Evolutionary conservation across 192 early-diverging fungal genomes (phyloP).

Genomic region (Obelidium mucronatum): DNA sequence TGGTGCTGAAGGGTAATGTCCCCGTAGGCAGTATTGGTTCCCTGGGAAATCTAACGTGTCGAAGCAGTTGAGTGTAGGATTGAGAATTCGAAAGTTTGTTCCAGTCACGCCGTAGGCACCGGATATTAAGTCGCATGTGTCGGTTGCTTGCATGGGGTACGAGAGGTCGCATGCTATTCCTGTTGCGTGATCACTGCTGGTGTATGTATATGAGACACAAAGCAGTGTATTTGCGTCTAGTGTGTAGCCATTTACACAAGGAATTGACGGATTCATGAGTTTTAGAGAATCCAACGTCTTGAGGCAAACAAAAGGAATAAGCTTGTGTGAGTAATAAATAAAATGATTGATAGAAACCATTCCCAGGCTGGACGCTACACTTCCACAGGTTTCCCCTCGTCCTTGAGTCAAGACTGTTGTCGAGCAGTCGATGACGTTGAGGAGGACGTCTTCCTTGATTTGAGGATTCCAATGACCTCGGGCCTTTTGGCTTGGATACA

Average conservation of each 20-base stretch:
- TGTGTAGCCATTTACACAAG: background rate
- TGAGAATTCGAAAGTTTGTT: background rate
- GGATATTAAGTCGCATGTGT: background rate
- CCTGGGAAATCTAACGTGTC: background rate
- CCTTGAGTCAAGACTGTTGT: background rate
- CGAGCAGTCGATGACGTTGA: background rate
- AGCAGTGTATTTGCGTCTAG: background rate
- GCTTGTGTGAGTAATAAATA: no score
- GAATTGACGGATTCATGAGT: background rate
- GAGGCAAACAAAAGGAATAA: background rate
- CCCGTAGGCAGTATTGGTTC: background rate
- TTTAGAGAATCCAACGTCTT: background rate
- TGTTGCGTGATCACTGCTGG: no score
- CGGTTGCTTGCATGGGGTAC: background rate
- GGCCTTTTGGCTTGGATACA: background rate
- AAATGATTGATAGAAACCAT: background rate
- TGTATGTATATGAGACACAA: background rate
- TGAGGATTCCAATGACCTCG: background rate
- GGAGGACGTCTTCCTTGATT: background rate
- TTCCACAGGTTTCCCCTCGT: background rate
- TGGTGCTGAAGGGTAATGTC: background rate
- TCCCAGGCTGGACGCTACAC: no score
- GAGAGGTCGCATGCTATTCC: background rate
- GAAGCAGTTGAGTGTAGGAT: background rate
- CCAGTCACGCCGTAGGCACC: background rate